These are phyloP conservation scores for Porogramme epimiltina DNA, from an alignment of 1,284 basidiomycete genomes.

Conservation along the genomic window DNA sequence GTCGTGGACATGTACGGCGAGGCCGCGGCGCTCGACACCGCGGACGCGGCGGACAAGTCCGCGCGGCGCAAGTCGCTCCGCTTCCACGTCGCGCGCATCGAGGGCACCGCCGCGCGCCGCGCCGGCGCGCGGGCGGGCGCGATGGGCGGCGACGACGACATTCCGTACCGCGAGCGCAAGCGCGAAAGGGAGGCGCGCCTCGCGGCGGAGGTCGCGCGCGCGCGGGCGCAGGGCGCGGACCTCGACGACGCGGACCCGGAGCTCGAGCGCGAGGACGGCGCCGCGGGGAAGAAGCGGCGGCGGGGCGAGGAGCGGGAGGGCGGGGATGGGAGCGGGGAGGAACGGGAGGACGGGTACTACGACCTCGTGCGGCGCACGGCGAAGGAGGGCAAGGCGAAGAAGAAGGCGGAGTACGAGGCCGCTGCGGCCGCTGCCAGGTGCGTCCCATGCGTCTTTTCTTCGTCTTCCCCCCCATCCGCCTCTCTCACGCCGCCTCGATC, in stretches of 20 bases:
- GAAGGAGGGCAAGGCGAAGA: slow-evolving; percentile 74
- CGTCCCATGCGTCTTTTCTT: too few species aligned
- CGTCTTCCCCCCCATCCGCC: slow-evolving; percentile 3
- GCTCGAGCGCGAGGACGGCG: slow-evolving; percentile 28
- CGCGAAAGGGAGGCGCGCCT: slow-evolving; percentile 58
- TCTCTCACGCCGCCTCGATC: too few species aligned
- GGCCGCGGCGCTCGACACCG: slow-evolving; percentile 62
- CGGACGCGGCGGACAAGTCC: slow-evolving; percentile 82
- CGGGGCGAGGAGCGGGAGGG: slow-evolving; percentile 44
- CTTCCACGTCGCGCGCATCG: slow-evolving; percentile 86
- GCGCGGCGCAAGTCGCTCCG: slow-evolving; percentile 78
- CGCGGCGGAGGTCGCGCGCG: slow-evolving; percentile 50
- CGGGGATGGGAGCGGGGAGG: slow-evolving; percentile 35
- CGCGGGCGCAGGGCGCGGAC: slow-evolving; percentile 61
- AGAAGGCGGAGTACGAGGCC: slow-evolving; percentile 81
- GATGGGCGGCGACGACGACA: slow-evolving; percentile 86
- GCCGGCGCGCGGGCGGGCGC: slow-evolving; percentile 64
- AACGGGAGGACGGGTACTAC: slow-evolving; percentile 73
- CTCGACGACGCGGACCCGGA: slow-evolving; percentile 62
- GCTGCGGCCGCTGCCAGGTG: slow-evolving; percentile 62
- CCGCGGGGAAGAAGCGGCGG: slow-evolving; percentile 47
- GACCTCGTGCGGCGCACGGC: slow-evolving; percentile 80
- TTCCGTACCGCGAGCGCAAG: slow-evolving; percentile 75
- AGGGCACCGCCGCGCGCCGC: slow-evolving; percentile 70
- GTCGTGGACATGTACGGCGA: slow-evolving; percentile 75